Percentiles rank a stretch among this genome's conserved stretches.
phyloP scores from a whole-genome alignment of 805 yeast genomes.

The Ogataea minuta region DNA sequence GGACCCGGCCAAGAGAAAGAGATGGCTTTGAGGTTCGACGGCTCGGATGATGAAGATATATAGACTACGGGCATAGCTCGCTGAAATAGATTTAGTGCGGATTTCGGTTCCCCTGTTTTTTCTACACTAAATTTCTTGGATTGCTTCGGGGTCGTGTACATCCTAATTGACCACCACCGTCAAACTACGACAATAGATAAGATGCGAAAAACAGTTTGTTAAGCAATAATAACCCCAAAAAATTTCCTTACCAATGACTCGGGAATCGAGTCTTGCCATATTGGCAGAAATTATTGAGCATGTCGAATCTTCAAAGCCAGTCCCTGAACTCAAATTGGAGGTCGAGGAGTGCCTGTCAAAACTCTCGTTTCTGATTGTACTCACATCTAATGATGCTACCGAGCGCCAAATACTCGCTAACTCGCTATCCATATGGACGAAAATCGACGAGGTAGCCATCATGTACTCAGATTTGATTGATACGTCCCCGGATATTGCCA shows the following conservation, averaged over 20 bases:
- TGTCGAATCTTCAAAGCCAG: background rate
- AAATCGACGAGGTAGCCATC: conserved; percentile 15
- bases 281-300: conserved; percentile 19
- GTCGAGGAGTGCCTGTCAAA: conserved; percentile 15
- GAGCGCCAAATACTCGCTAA: conserved; percentile 20
- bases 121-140: too few relatives aligned
- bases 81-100: too few relatives aligned
- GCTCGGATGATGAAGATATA: conserved; percentile 33
- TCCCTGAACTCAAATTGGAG: background rate
- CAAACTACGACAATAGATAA: too few relatives aligned
- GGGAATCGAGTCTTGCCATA: conserved; percentile 16
- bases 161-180: too few relatives aligned
- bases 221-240: too few relatives aligned
- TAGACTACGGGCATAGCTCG: too few relatives aligned
- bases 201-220: too few relatives aligned
- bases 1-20: conserved; percentile 33
- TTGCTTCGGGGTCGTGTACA: too few relatives aligned
- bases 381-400: conserved; percentile 14
- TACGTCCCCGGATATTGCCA: background rate
- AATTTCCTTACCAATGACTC: conserved; percentile 10
- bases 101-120: too few relatives aligned
- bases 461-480: conserved; percentile 3
- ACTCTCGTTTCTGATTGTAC: conserved; percentile 13
- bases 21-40: conserved; percentile 33
- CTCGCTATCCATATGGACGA: conserved; percentile 25